Evolutionary conservation across 805 yeast species (phyloP), one percentile per base, ranked within the genome.

Genomic region (Saturnispora besseyi): DNA sequence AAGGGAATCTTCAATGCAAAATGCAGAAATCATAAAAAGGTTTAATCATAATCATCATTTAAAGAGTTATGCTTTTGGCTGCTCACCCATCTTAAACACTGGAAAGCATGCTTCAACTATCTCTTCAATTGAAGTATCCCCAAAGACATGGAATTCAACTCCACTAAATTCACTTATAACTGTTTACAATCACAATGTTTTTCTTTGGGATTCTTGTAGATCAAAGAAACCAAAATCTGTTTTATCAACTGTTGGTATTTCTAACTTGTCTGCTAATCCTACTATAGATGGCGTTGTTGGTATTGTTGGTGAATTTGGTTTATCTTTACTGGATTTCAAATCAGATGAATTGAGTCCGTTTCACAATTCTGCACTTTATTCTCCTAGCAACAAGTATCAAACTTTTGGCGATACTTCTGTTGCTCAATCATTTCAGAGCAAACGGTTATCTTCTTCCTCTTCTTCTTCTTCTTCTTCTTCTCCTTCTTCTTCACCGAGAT

Each of bases 41-140:
- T 89, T 82, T 69, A 87, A 87, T 64, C 96, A 89, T 67, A 69
- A 75, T 46, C 82, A 81, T 56, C 89, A 82, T 60, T 63, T 86
- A 2, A 44, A 30, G 5, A 22, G 22, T 8, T 28, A 42, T 7
- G 12, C 24, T 21, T 15, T 12, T 28, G 41, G n/a, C 55, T 63
- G 40, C 40, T 18, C 40, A 4, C 40, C 18, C 5, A 46, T 18
- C 62, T 36, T 47, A 1, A 53, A 51, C 37, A 51, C 51, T 32
- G 48, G 46, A 3, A 49, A 40, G 8, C 43, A 57, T 13, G 54
- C 58, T 3, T 52, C 54, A 53, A 69, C 60, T 1, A 64, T 74
- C 40, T 59, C 63, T 37, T 60, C 67, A 45, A 51, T 77, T 13
- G 67, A 62, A 15, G 57, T 73, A 13, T 62, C 77, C 0, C 65